These are phyloP conservation scores for Fraxinus platypoda DNA, from an alignment of 305 asterid species.

Conservation along the genomic window DNA sequence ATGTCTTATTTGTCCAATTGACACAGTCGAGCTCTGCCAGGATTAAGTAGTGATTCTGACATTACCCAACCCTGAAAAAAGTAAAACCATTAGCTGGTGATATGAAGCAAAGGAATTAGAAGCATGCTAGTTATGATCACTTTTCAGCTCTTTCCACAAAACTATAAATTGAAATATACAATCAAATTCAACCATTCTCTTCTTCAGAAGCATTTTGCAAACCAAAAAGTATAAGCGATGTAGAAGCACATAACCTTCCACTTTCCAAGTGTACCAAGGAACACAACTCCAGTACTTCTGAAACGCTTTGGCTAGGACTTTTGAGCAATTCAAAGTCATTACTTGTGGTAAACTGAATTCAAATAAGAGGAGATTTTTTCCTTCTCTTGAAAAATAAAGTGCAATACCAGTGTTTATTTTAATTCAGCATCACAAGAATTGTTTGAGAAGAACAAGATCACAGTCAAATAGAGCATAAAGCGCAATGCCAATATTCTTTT, in stretches of 20 bases:
- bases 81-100: slow-evolving; percentile 21
- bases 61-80: slow-evolving; percentile 86
- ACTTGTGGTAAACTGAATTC: neutral
- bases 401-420: neutral
- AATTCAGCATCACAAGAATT: neutral
- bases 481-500: neutral
- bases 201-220: neutral
- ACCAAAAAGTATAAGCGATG: neutral
- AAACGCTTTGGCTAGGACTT: neutral
- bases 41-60: slow-evolving; percentile 90
- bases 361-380: neutral
- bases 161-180: neutral
- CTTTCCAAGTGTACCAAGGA: neutral
- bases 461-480: neutral
- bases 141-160: neutral
- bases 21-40: slow-evolving; percentile 81
- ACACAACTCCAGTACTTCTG: neutral
- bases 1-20: slow-evolving; percentile 36
- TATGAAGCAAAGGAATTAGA: neutral
- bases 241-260: neutral
- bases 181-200: neutral
- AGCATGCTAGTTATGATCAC: neutral
- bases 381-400: neutral
- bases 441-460: neutral
- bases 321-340: neutral